A percentile compares a stretch with the other conserved stretches of the same genome.
Evolutionary conservation across 2,329 filamentous ascomycete species (phyloP).

Genomic region (Coniosporium tulheliwenetii): DNA sequence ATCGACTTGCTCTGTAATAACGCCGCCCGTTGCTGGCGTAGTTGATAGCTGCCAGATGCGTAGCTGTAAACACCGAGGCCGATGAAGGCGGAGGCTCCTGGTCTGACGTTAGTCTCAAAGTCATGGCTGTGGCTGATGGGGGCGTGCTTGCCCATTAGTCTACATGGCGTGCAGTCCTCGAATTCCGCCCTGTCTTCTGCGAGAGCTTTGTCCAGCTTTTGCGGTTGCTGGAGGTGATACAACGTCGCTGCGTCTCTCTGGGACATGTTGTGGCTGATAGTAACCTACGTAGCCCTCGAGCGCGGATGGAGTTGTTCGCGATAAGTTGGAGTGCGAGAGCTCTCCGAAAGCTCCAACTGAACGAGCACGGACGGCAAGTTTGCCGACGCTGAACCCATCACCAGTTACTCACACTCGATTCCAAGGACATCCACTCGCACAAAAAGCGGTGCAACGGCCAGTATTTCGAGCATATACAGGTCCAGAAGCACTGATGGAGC

Average conservation of each 20-base stretch:
- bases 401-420: background rate
- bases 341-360: background rate
- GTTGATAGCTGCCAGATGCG: conserved; percentile 27
- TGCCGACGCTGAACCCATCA: background rate
- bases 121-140: background rate
- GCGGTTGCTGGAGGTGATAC: background rate
- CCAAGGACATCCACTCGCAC: background rate
- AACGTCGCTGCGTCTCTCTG: background rate
- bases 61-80: conserved; percentile 31
- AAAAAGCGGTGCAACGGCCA: background rate
- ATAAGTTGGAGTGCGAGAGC: background rate
- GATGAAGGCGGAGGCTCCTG: conserved; percentile 28
- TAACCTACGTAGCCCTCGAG: background rate
- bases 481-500: too few relatives aligned
- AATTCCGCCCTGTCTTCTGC: background rate
- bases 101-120: background rate
- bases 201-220: background rate
- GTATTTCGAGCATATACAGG: background rate
- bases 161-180: background rate
- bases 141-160: background rate
- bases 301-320: background rate
- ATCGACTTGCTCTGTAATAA: conserved; percentile 24
- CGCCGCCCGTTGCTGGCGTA: conserved; percentile 21
- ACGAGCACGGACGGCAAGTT: background rate
- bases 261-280: background rate